phyloP scores from a whole-genome alignment of 2,329 filamentous ascomycete species.

The Fusarium sp. region DNA sequence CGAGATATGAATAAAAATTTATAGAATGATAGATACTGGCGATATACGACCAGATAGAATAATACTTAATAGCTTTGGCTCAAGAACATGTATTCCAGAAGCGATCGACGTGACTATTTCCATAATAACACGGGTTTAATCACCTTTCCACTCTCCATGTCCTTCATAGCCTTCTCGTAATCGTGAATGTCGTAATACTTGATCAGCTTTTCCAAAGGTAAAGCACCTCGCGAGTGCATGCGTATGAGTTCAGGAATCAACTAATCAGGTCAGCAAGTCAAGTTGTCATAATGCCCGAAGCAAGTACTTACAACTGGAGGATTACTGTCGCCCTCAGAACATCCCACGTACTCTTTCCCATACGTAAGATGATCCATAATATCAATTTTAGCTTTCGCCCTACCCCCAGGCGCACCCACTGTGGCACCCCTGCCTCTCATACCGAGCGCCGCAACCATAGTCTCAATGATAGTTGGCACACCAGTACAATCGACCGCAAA shows the following conservation, averaged over 20 bases:
- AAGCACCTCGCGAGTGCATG: background rate
- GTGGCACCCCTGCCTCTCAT: conserved; percentile 24
- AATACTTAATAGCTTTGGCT: background rate
- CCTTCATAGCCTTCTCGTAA: background rate
- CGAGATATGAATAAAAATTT: conserved; percentile 14
- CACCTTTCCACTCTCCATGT: background rate
- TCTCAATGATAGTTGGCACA: conserved; percentile 17
- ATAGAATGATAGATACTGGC: conserved; percentile 6
- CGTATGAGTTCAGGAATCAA: conserved; percentile 12
- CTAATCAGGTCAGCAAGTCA: background rate
- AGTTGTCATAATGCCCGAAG: background rate
- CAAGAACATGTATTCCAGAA: background rate
- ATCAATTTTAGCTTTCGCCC: conserved; percentile 5
- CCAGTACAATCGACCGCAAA: conserved; percentile 36
- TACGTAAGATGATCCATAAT: conserved; percentile 19
- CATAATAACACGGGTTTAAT: conserved; percentile 8
- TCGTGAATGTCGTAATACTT: conserved; percentile 3
- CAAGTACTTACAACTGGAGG: background rate
- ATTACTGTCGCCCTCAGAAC: conserved; percentile 22
- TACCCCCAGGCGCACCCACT: conserved; percentile 15
- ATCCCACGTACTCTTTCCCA: conserved; percentile 31
- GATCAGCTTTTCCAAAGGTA: conserved; percentile 9
- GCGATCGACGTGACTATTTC: background rate
- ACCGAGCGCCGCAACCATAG: conserved; percentile 11
- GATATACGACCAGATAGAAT: background rate